Conservation (phyloP, 2,329 filamentous ascomycete species). For the Colletotrichum sp. region DNA sequence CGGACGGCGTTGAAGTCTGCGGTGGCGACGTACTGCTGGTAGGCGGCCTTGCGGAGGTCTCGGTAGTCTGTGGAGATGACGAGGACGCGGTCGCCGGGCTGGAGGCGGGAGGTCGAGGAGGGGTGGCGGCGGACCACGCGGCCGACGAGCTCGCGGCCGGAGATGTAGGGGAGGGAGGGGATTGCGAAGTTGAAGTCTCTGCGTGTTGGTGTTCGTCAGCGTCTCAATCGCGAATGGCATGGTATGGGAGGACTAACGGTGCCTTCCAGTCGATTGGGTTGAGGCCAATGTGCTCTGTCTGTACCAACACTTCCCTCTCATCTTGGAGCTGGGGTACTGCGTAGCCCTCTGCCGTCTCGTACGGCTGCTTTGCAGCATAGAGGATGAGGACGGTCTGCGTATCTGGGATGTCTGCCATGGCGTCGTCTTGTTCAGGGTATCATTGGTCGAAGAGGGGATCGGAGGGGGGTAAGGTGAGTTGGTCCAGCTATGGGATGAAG, state of each 20-base stretch:
- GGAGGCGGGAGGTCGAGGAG: slow-evolving; percentile 43
- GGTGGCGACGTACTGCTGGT: slow-evolving; percentile 72
- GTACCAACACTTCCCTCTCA: slow-evolving; percentile 64
- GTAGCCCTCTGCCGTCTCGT: slow-evolving; percentile 49
- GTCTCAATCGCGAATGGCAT: too few species aligned
- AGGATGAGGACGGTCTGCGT: slow-evolving; percentile 55
- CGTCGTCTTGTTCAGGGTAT: not conserved
- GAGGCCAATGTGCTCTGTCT: slow-evolving; percentile 68
- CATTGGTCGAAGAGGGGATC: not conserved
- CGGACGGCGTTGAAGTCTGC: slow-evolving; percentile 69
- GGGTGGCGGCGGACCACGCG: slow-evolving; percentile 51
- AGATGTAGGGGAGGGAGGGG: slow-evolving; percentile 70
- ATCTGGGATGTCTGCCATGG: slow-evolving; percentile 15
- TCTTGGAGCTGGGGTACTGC: slow-evolving; percentile 44
- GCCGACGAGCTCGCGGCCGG: slow-evolving; percentile 74
- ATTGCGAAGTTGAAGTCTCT: slow-evolving; percentile 76
- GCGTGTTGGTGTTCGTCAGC: not conserved
- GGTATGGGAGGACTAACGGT: slow-evolving; percentile 67
- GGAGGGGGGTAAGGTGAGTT: not conserved
- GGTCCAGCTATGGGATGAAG: not conserved
- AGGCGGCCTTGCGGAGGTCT: slow-evolving; percentile 74
- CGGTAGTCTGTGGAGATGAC: slow-evolving; percentile 79
- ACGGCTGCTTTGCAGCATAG: slow-evolving; percentile 54
- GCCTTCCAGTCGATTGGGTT: slow-evolving; percentile 82
- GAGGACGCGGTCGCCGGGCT: slow-evolving; percentile 62